Evolutionary conservation across 805 yeast genomes (phyloP), one percentile per base, ranked within the genome.

Genomic region (Saccharomycopsis olivae): DNA sequence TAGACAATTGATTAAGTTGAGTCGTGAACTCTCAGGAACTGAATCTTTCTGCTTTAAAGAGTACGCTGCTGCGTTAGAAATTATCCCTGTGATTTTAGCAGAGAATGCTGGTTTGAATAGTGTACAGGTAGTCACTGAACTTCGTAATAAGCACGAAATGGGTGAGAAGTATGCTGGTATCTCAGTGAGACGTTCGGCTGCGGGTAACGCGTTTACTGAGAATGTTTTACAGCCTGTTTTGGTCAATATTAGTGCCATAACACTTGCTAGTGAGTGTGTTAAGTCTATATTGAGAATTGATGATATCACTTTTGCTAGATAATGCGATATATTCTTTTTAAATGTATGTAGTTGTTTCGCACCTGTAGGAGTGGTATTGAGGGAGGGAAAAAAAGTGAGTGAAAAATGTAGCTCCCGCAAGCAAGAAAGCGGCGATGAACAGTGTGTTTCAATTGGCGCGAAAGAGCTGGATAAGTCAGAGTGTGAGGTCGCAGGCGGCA

Each of bases 111-210:
- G 96, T 43, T 66, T 87, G 59, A 84, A 87, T 57, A 85, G 95
- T 49, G 82, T 88, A 51, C 80, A 83, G 49, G 87, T 89, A 34
- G 94, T 87, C 23, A 87, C 96, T 13, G 96, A 88, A 51, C 71
- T 87, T 49, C 81, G 96, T 59, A 80, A 81, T 55, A 78, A 80
- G 60, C 98, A 92, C 58, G 96, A 83, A 57, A 67, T 68, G 48
- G 97, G 98, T 42, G 95, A 87, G 58, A 71, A 67, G 49, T 79
- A 86, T 53, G 94, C 96, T n/a, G 99, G 98, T 38, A 85, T 92
- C 47, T 82, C 95, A 29, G 95, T 87, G 39, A 76, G 96, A 62
- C 78, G 96, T 56, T 79, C 95, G 0, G 94, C 95, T 35, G 84
- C 97, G 29, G 75, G 88, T 33, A 86, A 89, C 59, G 86, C 95